phyloP scores from a whole-genome alignment of 306 rosid genomes.

The Glycine latifolia region DNA sequence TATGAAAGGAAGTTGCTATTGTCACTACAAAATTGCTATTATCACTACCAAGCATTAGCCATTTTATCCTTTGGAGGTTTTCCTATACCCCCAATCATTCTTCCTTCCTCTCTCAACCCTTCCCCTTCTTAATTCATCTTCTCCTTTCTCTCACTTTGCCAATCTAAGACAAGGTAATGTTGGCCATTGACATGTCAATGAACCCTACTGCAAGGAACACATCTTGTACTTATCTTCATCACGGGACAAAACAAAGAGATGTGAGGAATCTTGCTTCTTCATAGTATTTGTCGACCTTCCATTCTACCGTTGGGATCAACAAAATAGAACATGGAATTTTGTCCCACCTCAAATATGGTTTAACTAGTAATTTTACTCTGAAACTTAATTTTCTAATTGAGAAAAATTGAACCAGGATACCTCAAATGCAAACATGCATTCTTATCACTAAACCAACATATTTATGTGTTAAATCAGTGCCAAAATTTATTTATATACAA shows the following conservation, averaged over 20 bases:
- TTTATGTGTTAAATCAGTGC: too few relatives aligned
- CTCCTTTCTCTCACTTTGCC: too few relatives aligned
- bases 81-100: too few relatives aligned
- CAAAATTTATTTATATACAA: too few relatives aligned
- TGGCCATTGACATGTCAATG: background rate
- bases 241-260: background rate
- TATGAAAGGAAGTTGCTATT: too few relatives aligned
- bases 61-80: too few relatives aligned
- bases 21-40: too few relatives aligned
- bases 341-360: constrained; percentile 27
- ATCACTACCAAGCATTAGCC: too few relatives aligned
- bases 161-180: background rate
- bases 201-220: background rate
- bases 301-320: background rate
- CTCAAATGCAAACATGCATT: too few relatives aligned
- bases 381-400: background rate
- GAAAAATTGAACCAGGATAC: background rate
- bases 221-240: background rate
- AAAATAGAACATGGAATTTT: background rate
- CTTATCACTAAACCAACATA: too few relatives aligned
- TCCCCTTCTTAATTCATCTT: too few relatives aligned
- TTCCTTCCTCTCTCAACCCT: too few relatives aligned
- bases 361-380: background rate
- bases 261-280: constrained; percentile 2
- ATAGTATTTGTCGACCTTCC: background rate